Percentiles rank a stretch among this genome's conserved stretches.
These are phyloP conservation scores for Cladosporium sp. DNA, from an alignment of 2,329 filamentous ascomycete species.

Conservation along the genomic window DNA sequence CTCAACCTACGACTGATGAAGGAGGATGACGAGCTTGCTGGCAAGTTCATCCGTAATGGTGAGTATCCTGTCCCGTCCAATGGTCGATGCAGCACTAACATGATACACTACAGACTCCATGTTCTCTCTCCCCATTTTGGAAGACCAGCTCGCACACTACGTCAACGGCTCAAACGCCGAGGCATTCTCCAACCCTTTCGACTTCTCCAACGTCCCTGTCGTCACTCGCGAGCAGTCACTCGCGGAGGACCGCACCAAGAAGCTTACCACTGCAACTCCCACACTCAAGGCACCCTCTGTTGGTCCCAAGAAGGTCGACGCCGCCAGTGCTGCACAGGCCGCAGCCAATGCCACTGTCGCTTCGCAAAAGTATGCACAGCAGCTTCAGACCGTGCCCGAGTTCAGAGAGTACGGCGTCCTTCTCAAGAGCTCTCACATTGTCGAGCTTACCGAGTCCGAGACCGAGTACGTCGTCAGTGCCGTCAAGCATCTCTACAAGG, in stretches of 20 bases:
- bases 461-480: constrained; percentile 94
- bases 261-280: constrained; percentile 86
- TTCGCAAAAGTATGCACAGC: constrained; percentile 83
- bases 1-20: constrained; percentile 89
- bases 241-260: constrained; percentile 94
- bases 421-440: constrained; percentile 80
- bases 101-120: constrained; percentile 65
- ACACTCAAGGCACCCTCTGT: constrained; percentile 90
- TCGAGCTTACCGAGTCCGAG: constrained; percentile 93
- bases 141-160: constrained; percentile 96
- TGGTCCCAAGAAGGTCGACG: constrained; percentile 68
- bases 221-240: constrained; percentile 95
- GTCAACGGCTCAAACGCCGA: constrained; percentile 88
- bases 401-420: constrained; percentile 84
- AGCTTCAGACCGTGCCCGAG: constrained; percentile 84
- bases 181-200: constrained; percentile 80
- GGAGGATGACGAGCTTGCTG: constrained; percentile 74
- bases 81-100: constrained; percentile 20
- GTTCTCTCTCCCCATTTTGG: constrained; percentile 90
- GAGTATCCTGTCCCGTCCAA: constrained; percentile 27
- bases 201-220: constrained; percentile 83
- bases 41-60: constrained; percentile 91
- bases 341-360: constrained; percentile 68
- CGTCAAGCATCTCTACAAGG: constrained; percentile 97
- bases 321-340: constrained; percentile 66